Evolutionary conservation across 2,329 filamentous ascomycete genomes (phyloP).

Genomic region (Aspergillus ibericus): DNA sequence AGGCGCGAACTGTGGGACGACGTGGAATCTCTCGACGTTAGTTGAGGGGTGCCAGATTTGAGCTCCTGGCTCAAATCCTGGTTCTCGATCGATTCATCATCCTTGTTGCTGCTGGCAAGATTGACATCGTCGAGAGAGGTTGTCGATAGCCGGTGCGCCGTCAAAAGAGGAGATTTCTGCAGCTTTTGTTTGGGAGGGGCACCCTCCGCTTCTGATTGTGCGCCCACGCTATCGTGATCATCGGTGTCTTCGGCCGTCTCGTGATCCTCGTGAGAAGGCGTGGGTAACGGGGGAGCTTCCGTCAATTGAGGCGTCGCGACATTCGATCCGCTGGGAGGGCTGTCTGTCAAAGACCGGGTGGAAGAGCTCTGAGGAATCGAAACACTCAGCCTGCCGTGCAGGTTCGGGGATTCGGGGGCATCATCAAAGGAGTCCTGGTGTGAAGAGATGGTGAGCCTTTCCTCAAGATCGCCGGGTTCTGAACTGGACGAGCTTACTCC

Average conservation of each 20-base stretch:
- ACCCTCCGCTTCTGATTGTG: conserved; percentile 31
- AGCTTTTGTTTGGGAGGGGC: conserved; percentile 36
- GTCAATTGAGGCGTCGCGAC: conserved; percentile 37
- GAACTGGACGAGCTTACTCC: conserved; percentile 33
- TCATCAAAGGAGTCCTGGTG: conserved; percentile 78
- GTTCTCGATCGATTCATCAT: conserved; percentile 40
- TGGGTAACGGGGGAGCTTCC: conserved; percentile 32
- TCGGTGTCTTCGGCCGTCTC: conserved; percentile 22
- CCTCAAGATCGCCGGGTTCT: conserved; percentile 5
- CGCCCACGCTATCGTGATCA: conserved; percentile 28
- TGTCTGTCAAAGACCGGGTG: conserved; percentile 61
- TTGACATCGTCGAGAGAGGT: conserved; percentile 66
- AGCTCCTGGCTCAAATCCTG: conserved; percentile 25
- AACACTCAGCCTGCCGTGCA: conserved; percentile 29
- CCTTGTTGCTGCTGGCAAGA: conserved; percentile 59
- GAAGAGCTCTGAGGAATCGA: conserved; percentile 47
- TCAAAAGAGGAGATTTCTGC: conserved; percentile 55
- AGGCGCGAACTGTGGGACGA: conserved; percentile 35
- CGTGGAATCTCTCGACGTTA: conserved; percentile 35
- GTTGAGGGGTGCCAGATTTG: conserved; percentile 29
- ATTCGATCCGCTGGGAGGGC: conserved; percentile 41
- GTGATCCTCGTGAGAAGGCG: conserved; percentile 27
- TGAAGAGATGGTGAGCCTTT: conserved; percentile 10
- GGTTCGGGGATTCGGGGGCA: conserved; percentile 55
- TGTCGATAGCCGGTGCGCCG: conserved; percentile 56